These are phyloP conservation scores for Diaporthe aspalathi DNA, from an alignment of 2,329 filamentous ascomycete species.

Conservation along the genomic window DNA sequence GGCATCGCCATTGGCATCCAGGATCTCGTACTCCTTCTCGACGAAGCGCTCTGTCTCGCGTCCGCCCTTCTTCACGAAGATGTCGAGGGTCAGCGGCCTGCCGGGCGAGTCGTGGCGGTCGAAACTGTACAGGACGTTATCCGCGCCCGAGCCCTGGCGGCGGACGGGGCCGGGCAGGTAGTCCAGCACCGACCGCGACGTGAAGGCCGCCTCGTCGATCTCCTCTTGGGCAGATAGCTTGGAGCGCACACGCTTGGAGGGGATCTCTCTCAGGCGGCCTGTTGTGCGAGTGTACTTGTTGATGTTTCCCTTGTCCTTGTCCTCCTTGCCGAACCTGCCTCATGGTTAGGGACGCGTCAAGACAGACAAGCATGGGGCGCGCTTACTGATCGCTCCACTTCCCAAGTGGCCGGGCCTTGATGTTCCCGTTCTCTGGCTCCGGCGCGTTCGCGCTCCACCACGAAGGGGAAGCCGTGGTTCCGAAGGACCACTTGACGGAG, in stretches of 20 bases:
- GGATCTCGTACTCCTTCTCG: constrained; percentile 61
- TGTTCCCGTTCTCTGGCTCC: constrained; percentile 44
- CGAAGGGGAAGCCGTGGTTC: constrained; percentile 40
- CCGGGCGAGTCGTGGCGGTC: constrained; percentile 54
- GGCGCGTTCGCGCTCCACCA: constrained; percentile 6
- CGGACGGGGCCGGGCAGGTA: constrained; percentile 43
- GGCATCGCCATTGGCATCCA: constrained; percentile 58
- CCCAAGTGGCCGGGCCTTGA: constrained; percentile 51
- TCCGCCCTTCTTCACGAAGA: constrained; percentile 51
- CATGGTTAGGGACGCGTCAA: constrained; percentile 28
- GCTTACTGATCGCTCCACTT: constrained; percentile 50
- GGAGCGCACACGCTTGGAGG: constrained; percentile 47
- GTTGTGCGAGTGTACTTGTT: constrained; percentile 50
- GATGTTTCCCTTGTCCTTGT: constrained; percentile 50
- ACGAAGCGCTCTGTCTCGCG: constrained; percentile 58
- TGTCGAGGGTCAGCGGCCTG: constrained; percentile 53
- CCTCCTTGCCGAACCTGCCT: constrained; percentile 35
- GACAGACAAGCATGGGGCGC: not conserved
- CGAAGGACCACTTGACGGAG: constrained; percentile 55
- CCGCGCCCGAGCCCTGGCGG: constrained; percentile 45
- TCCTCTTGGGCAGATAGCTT: constrained; percentile 51
- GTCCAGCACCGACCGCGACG: constrained; percentile 51
- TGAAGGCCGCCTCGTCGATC: constrained; percentile 50
- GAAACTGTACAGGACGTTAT: constrained; percentile 57
- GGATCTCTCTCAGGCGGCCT: constrained; percentile 42